Percentiles rank a stretch among this genome's conserved stretches.
Evolutionary conservation across 2,329 filamentous ascomycete genomes (phyloP).

Genomic region (Paraphoma chrysanthemicola): DNA sequence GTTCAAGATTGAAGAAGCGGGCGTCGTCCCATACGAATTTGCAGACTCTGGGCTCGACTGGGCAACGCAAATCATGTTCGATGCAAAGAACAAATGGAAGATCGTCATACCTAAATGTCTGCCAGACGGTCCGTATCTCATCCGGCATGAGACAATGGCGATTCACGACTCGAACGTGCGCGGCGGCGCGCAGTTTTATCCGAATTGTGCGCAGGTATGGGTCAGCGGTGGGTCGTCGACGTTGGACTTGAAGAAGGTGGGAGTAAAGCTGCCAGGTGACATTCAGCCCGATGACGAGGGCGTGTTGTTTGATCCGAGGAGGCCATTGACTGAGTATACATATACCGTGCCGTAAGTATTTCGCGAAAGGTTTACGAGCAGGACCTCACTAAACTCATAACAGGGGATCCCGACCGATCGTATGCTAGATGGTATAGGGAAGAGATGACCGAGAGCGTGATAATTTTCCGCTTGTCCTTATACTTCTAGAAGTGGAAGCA

Average conservation of each 20-base stretch:
- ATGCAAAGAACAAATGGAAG: background rate
- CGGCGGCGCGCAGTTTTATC: background rate
- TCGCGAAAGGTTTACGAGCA: background rate
- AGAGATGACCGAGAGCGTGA: too few relatives aligned
- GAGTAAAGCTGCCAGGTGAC: background rate
- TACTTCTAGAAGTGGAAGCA: background rate
- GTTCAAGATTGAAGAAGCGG: background rate
- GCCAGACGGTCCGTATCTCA: background rate
- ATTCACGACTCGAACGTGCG: background rate
- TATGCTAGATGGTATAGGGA: background rate
- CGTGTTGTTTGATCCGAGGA: background rate
- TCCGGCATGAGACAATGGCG: background rate
- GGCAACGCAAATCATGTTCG: background rate
- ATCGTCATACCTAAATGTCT: background rate
- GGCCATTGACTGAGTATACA: background rate
- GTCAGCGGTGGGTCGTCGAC: background rate
- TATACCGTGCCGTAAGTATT: background rate
- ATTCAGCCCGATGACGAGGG: background rate
- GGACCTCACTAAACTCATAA: background rate
- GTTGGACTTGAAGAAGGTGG: background rate
- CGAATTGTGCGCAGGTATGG: background rate
- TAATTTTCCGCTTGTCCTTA: too few relatives aligned
- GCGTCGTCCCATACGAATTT: background rate
- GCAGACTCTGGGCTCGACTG: background rate
- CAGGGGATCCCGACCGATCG: background rate